These are phyloP conservation scores for Orbilia quercus DNA, from an alignment of 2,329 filamentous ascomycete species.

Conservation along the genomic window DNA sequence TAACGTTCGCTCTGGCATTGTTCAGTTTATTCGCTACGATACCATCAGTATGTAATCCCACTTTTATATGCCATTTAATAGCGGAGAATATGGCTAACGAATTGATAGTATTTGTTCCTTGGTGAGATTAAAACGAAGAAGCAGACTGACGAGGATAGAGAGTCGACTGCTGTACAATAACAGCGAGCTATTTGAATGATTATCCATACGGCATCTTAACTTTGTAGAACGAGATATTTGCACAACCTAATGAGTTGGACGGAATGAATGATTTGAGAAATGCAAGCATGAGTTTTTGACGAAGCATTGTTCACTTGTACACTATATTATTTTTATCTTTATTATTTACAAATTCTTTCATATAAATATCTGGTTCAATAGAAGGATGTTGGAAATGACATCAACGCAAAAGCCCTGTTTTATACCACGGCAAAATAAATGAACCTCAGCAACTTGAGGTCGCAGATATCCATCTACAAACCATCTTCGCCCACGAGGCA, in stretches of 20 bases:
- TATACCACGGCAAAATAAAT: not conserved
- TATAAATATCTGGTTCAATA: no score
- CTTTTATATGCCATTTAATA: not conserved
- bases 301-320: not conserved
- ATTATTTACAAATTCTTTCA: not conserved
- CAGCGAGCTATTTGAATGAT: not conserved
- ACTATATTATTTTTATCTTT: not conserved
- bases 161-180: constrained; percentile 7
- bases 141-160: constrained; percentile 21
- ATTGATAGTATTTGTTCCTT: constrained; percentile 27
- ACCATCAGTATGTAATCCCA: constrained; percentile 34
- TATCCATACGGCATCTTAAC: not conserved
- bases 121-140: constrained; percentile 35
- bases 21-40: constrained; percentile 29
- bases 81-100: constrained; percentile 7
- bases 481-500: constrained; percentile 5
- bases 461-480: not conserved
- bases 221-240: not conserved
- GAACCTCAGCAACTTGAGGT: not conserved
- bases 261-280: not conserved
- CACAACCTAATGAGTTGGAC: not conserved
- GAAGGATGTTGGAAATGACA: constrained; percentile 46
- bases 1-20: constrained; percentile 40
- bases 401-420: constrained; percentile 38
- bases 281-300: not conserved